Evolutionary conservation across 768 basidiomycete genomes (phyloP).

Genomic region (Sistotremastrum suecicum): DNA sequence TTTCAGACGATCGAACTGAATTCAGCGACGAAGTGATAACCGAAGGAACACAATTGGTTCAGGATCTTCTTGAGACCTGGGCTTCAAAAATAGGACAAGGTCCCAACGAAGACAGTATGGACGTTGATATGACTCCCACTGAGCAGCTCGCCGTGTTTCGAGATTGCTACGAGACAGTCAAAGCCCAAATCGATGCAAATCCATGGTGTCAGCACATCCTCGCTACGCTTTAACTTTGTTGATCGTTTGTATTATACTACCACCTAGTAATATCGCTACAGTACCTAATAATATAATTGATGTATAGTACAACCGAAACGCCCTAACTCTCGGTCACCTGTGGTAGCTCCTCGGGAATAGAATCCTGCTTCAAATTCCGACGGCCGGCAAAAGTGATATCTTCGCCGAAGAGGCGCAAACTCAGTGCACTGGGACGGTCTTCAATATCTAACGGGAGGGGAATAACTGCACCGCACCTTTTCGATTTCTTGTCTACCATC

Average conservation of each 20-base stretch:
- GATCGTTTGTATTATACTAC: no score
- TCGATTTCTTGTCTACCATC: conserved; percentile 95
- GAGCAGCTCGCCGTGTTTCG: conserved; percentile 39
- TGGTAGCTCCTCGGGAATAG: no score
- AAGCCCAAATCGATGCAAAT: conserved; percentile 60
- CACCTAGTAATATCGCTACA: no score
- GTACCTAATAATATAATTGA: no score
- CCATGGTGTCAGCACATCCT: conserved; percentile 43
- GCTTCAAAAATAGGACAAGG: conserved; percentile 35
- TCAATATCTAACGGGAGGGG: not conserved
- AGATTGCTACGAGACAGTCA: conserved; percentile 49
- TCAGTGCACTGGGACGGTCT: conserved; percentile 50
- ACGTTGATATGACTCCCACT: conserved; percentile 21
- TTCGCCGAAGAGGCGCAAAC: conserved; percentile 68
- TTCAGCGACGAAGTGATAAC: conserved; percentile 50
- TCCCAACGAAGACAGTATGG: conserved; percentile 23
- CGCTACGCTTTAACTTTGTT: no score
- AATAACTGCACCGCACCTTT: conserved; percentile 43
- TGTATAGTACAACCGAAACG: no score
- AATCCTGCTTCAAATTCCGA: no score
- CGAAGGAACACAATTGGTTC: conserved; percentile 68
- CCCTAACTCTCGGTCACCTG: no score
- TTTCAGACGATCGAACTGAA: conserved; percentile 23
- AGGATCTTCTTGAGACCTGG: conserved; percentile 67
- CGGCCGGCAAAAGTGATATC: conserved; percentile 50